Evolutionary conservation across 345 rosid species (phyloP), one percentile per base, ranked within the genome.

Genomic region (Syzygium aromaticum): DNA sequence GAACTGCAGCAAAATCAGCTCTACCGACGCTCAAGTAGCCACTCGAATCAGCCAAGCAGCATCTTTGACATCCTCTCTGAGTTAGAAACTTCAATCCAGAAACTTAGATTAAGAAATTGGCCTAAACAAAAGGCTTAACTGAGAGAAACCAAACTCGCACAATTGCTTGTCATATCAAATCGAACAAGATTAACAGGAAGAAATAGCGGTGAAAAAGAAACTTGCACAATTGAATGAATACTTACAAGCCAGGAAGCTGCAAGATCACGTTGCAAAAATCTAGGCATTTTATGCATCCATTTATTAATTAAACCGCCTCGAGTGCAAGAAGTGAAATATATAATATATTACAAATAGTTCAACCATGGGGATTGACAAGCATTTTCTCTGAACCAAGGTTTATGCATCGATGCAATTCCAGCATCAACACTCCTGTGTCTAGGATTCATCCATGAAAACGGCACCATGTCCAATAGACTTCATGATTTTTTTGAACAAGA

Each of bases 401-500:
- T 19, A 52, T 28, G 61, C 59, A 52, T 54, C 33, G 57, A 38
- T 46, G 56, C 54, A 52, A 46, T 52, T 30, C 49, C 10, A 73
- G 80, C 27, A 73, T 73, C 80, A 33, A 73, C 17, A 25, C 51
- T 57, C 49, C 54, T 17, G 54, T 51, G 19, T 87, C 86, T 92
- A 97, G 6, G 99, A 97, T 80, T 92, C 94, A 89, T 94, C 97
- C 96, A 95, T 93, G 92, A 95, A 93, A 77, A 96, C 89, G 78
- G 99, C 91, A 85, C 96, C 97, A 54, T 93, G 94, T 85, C 98
- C 97, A 77, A 93, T 92, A 51, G 99, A 91, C 91, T 96, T 93
- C 93, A 95, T 92, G 86, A 95, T 94, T 92, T 98, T 98, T 93
- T 95, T 96, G 89, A 97, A 90, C 88, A 97, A 90, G 87, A 97